Evolutionary conservation across 2,329 filamentous ascomycete genomes (phyloP), one percentile per base, ranked within the genome.

Genomic region (Sporothrix protearum): DNA sequence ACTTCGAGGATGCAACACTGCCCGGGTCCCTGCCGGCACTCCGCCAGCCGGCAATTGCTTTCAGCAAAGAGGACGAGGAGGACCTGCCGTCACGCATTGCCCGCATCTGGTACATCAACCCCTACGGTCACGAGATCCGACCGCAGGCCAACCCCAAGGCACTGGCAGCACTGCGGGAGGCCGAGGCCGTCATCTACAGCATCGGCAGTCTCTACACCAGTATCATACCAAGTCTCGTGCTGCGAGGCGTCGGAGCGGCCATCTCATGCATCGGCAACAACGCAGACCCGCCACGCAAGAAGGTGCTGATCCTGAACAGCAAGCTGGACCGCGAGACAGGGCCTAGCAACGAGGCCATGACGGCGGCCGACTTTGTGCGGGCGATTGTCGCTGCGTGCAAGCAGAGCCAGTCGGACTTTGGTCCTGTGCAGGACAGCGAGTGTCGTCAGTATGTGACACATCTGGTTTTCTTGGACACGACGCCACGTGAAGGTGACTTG

Each of bases 41-140:
- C 1, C 87, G 94, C 7, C 89, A 91, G 71, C 92, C 91, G 68
- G 92, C 96, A 74, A 94, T 97, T 73, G 84, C 85, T 4, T 96
- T 97, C 79, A 91, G 87, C 77, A 98, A 98, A 81, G 80, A 84
- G 77, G 84, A 88, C 51, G 90, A 93, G 74, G 88, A 92, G 73
- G 92, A 95, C 70, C 84, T 98, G 0, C 87, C 92, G 0, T 86
- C 91, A 0, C 86, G 92, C 36, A 97, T 98, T 76, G 85, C 90
- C 70, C 84, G 94, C 2, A 86, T 98, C 42, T 98, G 94, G 93
- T 98, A 98, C 82, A 98, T 98, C 82, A 98, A 97, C 78, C 95
- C 95, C 0, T 98, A 97, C 79, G 95, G 95, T n/a, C 93, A 97
- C 78, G 94, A 97, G 80, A 97, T 98, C 75, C 88, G 90, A 22